Evolutionary conservation across 768 basidiomycete genomes (phyloP), one percentile per base, ranked within the genome.

Genomic region (Lactifluus piperatus): DNA sequence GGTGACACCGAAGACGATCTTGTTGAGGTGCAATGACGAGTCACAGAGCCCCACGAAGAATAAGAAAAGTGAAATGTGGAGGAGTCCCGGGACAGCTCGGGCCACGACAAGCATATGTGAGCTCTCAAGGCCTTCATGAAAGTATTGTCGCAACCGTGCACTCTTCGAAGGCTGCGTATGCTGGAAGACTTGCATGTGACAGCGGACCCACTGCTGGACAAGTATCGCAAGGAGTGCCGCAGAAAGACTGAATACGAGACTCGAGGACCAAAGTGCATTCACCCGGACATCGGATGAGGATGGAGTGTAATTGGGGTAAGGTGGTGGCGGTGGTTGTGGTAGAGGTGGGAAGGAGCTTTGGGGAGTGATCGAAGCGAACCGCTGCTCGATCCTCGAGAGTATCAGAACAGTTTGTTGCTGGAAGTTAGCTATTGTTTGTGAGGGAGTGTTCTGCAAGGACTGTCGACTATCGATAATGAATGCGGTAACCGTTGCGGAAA

Each of bases 41-140:
- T 74, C 72, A 34, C 78, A 66, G 22, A 82, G 71, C 32, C 78
- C 76, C 30, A 75, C 70, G 66, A 83, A 75, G 68, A 81, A 80
- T 4, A 80, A 70, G n/a, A 79, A 71, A n/a, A 80, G 70, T 1
- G 79, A 77, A 6, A 77, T 65, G 58, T 81, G 79, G 20, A 82
- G 72, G 16, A 81, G 71, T 20, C 74, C 68, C 1, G 79, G 79
- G 32, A 81, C 74, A 13, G 69, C 62, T 36, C 75, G 72, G 1
- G 79, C 75, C 9, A 81, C 64, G 1, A 69, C 65, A 11, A 72
- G 66, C 69, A 81, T 73, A 9, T 68, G 65, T 65, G 75, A 80
- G 45, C 59, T 65, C 18, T 71, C 69, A 30, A 79, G 62, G n/a
- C 76, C 76, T 39, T 73, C 70, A 58, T 73, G 57, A 9, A 54